Base-by-base conservation (phyloP, 2,329 filamentous ascomycete genomes). In the Lachnellula subtilissima region DNA sequence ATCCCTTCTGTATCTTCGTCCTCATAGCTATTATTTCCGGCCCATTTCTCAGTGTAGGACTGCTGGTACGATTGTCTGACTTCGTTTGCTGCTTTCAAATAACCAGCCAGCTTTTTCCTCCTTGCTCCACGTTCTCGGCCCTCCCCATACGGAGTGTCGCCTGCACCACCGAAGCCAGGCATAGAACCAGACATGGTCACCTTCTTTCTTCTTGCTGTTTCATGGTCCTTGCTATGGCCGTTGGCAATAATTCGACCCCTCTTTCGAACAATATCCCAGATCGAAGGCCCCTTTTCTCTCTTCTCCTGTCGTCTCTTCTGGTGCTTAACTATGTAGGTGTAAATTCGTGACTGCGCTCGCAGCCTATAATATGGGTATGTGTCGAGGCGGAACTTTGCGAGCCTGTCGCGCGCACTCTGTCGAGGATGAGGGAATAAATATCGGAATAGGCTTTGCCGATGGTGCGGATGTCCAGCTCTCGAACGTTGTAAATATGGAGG, bases 61-160 rank as follows among this genome's bases (percentile, higher is more conserved):
- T 80, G 76, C 59, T 83, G 76, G 69, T 89, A 89, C 40, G 79
- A 78, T 71, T 89, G 86, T 39, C 86, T 77, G 54, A 89, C 69
- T 68, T 89, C 86, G 67, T 89, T 89, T 11, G 86, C 87, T 50
- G 86, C 85, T 67, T 83, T 86, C 53, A 89, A 68, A 67, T 88
- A 88, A 12, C 83, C 85, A 36, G 88, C 89, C 45, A 97, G 75
- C 76, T 87, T 95, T 72, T 81, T 87, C 64, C 93, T 80, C 62
- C 90, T 78, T n/a, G 84, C 80, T 1, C 91, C 91, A 37, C 82
- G 79, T 73, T 91, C 82, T 39, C 56, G 48, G 5, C 48, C 60
- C 46, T 67, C 65, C 60, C 76, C 62, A 73, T 69, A 52, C 71
- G 67, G 70, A 19, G n/a, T 47, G 73, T 58, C 64, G 48, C 57